Base-by-base conservation (phyloP, 768 basidiomycete species). In the Flagelloscypha sp. region DNA sequence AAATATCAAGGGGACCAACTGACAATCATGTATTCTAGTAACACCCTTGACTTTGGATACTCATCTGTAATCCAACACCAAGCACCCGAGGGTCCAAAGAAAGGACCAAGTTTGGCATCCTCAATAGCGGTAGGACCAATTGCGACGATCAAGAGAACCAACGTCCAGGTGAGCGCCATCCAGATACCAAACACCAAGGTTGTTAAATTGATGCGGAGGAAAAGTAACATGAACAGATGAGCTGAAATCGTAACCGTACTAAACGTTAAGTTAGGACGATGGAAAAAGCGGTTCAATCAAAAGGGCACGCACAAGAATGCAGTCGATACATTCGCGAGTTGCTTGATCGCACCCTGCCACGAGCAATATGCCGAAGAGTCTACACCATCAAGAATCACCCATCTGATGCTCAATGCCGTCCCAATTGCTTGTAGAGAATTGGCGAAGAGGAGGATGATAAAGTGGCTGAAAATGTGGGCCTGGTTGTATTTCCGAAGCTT, bases 21-120 rank as follows among this genome's bases (percentile, higher is more conserved):
- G 31, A 65, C 64, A 22, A 65, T 49, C 45, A 64, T 55, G 44
- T 65, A 67, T 40, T 70, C 66, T 15, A 66, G 43, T 32, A 48
- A 55, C 12, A 52, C 47, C 36, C 63, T 63, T 31, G 58, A 57
- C 10, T 23, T 17, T 2, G 58, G 59, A 42, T 69, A 69, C 3
- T 36, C 38, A 5, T 42, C 22, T 10, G 65, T 67, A 18, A 69
- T 67, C 66, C 66, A 66, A 41, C 66, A 68, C 66, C 62, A 63
- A 13, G 45, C 49, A 3, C 62, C 62, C 0, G 59, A 53, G 3
- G 62, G 54, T 3, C 66, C 64, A 34, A 65, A 69, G 41, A 63
- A 69, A 5, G 57, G 56, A 1, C 63, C 63, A 8, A 40, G 40
- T 2, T 44, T 37, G 8, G 42, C 30, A 5, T 43, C 54, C 42